Base-by-base conservation (phyloP, 2,329 filamentous ascomycete genomes). In the Akanthomyces uredinophilus region DNA sequence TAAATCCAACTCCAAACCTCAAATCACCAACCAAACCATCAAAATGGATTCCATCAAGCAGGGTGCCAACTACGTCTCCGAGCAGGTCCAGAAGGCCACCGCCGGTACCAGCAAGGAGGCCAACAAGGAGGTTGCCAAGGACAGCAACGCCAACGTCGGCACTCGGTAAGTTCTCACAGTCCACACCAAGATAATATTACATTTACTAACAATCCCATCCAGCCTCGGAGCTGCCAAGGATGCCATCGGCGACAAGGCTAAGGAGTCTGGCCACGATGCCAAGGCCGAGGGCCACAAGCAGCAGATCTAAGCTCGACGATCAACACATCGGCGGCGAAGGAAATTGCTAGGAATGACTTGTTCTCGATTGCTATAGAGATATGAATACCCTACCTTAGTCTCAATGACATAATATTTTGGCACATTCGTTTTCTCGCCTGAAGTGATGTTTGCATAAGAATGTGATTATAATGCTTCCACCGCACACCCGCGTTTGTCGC, bases 121-220 rank as follows among this genome's bases (percentile, higher is more conserved):
- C 78, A 89, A 89, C 83, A 88, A 89, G 83, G 72, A 81, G 67
- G 81, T 85, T 67, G 87, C 86, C 74, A 88, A 89, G 82, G 84
- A 85, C 72, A 73, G 68, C 73, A 76, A 86, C 71, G 79, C 79
- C 65, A 66, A 68, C 67, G 6, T 86, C 63, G 72, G 76, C 71
- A 85, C 82, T 71, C 85, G 86, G 79, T 81, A 73, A 69, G 76
- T 53, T 39, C 20, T 2, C 41, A 4, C 32, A 29, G 24, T 11
- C n/a, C 24, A 14, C 6, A 27, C n/a, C n/a, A n/a, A n/a, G n/a
- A n/a, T n/a, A n/a, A n/a, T n/a, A 5, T 20, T 4, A 2, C 47
- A 6, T 5, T 0, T 24, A 14, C 32, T n/a, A 52, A n/a, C 65
- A 47, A 5, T 64, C 66, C 63, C 70, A 11, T 37, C 22, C 64